Percentiles rank a stretch among this genome's conserved stretches.
phyloP scores from a whole-genome alignment of 2,329 filamentous ascomycete genomes.

The Fusarium sp. region DNA sequence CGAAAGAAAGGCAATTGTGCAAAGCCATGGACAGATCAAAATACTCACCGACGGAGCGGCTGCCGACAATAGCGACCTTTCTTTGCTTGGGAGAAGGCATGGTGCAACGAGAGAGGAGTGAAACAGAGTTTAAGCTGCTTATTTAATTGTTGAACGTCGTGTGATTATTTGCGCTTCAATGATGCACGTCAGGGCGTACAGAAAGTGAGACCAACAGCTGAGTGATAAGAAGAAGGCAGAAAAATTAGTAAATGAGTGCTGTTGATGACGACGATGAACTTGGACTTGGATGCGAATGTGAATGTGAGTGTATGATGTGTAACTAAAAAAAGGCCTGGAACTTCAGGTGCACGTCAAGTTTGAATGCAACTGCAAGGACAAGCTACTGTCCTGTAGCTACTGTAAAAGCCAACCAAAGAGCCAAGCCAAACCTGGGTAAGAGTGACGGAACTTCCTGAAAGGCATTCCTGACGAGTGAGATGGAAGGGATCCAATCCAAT shows the following conservation, averaged over 20 bases:
- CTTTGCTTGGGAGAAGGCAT: constrained; percentile 78
- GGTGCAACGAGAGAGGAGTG: constrained; percentile 30
- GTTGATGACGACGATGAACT: constrained; percentile 27
- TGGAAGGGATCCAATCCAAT: constrained; percentile 2
- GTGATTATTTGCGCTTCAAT: constrained; percentile 1
- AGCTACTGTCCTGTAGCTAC: not conserved
- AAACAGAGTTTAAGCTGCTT: constrained; percentile 18
- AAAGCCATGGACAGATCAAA: not conserved
- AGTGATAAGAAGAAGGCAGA: not conserved
- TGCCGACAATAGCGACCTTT: constrained; percentile 96
- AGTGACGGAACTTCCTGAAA: constrained; percentile 14
- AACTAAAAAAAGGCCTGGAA: constrained; percentile 32
- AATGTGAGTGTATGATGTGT: constrained; percentile 32
- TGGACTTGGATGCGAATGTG: not conserved
- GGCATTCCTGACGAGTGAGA: not conserved
- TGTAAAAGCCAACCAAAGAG: not conserved
- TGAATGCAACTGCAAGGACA: constrained; percentile 20
- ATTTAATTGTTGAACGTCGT: constrained; percentile 19
- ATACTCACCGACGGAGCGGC: constrained; percentile 78
- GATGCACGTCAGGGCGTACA: constrained; percentile 13
- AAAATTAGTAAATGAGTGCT: constrained; percentile 15
- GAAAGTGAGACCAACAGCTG: constrained; percentile 22
- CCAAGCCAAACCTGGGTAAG: not conserved
- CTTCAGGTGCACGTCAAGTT: constrained; percentile 28
- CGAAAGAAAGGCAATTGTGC: not conserved